These are phyloP conservation scores for Globomyces sp. DNA, from an alignment of 371 early-diverging fungal genomes.

Conservation along the genomic window DNA sequence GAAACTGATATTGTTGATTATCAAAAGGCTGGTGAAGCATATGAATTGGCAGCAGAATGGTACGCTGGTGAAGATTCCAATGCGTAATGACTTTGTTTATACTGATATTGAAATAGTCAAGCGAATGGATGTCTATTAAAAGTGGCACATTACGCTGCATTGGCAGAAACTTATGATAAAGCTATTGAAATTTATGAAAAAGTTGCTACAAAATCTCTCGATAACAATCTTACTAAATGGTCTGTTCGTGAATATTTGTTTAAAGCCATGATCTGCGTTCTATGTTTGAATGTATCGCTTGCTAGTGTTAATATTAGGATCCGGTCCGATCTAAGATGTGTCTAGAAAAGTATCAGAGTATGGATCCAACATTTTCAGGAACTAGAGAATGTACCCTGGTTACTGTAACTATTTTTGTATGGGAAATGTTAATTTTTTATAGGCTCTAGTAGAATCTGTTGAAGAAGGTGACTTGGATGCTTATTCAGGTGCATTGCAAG, in stretches of 20 bases:
- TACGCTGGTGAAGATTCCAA: constrained; percentile 85
- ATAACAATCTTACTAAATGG: constrained; percentile 91
- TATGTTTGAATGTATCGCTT: constrained; percentile 48
- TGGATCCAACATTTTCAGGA: constrained; percentile 81
- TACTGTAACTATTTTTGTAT: constrained; percentile 42
- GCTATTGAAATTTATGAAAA: constrained; percentile 86
- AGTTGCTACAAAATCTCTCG: constrained; percentile 76
- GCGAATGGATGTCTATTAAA: constrained; percentile 87
- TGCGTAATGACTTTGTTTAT: constrained; percentile 56
- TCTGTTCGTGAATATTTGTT: constrained; percentile 91
- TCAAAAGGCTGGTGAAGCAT: constrained; percentile 78
- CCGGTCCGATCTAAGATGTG: constrained; percentile 66
- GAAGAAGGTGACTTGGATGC: constrained; percentile 75
- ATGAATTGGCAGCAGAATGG: constrained; percentile 88
- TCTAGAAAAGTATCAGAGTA: constrained; percentile 72
- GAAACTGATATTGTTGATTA: constrained; percentile 82
- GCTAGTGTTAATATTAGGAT: constrained; percentile 53
- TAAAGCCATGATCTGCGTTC: constrained; percentile 88
- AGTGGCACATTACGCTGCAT: constrained; percentile 88
- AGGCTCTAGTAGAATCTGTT: constrained; percentile 70
- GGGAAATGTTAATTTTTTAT: neutral
- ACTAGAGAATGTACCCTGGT: constrained; percentile 86
- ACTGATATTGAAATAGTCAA: constrained; percentile 52
- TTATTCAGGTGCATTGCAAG: constrained; percentile 76
- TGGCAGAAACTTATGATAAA: constrained; percentile 80